Evolutionary conservation across 371 early-diverging fungal genomes (phyloP).

Genomic region (Batrachochytrium dendrobatidis): DNA sequence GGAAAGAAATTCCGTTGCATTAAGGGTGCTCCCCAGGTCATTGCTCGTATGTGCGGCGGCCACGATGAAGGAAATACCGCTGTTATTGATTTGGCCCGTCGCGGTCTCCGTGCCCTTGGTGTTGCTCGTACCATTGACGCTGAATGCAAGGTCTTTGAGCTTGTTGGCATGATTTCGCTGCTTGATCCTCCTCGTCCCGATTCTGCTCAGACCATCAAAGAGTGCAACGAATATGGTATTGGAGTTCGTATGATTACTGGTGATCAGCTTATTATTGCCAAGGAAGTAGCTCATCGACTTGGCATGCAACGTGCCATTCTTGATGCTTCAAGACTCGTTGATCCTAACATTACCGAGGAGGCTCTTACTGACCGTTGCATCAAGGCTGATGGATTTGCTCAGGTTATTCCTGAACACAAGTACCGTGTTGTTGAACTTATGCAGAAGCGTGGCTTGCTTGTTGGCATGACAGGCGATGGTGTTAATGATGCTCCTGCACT

Average conservation of each 20-base stretch:
- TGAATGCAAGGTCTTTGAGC: constrained; percentile 46
- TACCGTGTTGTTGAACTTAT: constrained; percentile 69
- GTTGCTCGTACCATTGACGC: constrained; percentile 69
- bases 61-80: constrained; percentile 67
- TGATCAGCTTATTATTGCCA: constrained; percentile 69
- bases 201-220: constrained; percentile 54
- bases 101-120: constrained; percentile 89
- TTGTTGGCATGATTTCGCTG: constrained; percentile 49
- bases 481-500: constrained; percentile 78
- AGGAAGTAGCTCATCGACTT: constrained; percentile 48
- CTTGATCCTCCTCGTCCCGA: constrained; percentile 56
- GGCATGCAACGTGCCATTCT: constrained; percentile 43
- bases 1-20: constrained; percentile 70
- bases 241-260: constrained; percentile 80
- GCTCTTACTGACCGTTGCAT: constrained; percentile 50
- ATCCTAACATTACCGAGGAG: constrained; percentile 23
- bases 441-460: constrained; percentile 63
- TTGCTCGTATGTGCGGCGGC: constrained; percentile 72
- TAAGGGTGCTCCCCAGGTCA: constrained; percentile 94
- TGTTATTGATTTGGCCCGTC: constrained; percentile 69
- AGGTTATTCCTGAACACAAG: constrained; percentile 82
- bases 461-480: constrained; percentile 67
- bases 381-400: constrained; percentile 91
- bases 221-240: constrained; percentile 57
- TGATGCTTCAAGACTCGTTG: constrained; percentile 35